phyloP scores from a whole-genome alignment of 169 alveolate genomes.

The Plasmodium gonderi region DNA sequence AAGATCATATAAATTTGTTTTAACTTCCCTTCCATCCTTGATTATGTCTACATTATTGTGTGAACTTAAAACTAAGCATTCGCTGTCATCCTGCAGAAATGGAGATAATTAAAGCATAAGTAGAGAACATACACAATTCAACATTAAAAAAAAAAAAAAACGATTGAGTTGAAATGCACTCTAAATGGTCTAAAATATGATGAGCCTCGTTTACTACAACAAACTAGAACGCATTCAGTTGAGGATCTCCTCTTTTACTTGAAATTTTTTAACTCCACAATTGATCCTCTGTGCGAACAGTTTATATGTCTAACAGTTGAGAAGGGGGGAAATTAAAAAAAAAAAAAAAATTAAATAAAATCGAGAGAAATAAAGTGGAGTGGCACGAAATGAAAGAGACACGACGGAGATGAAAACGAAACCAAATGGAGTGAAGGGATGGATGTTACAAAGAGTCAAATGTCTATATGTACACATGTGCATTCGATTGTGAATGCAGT shows the following conservation, averaged over 20 bases:
- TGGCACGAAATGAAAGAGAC: no score
- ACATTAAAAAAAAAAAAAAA: background rate
- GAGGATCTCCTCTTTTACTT: constrained; percentile 5
- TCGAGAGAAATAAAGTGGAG: background rate
- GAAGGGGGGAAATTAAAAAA: background rate
- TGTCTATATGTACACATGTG: background rate
- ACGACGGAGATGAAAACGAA: background rate
- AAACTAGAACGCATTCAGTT: background rate
- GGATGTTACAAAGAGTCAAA: background rate
- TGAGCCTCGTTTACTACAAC: background rate
- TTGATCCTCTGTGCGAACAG: constrained; percentile 22
- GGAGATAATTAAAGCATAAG: background rate
- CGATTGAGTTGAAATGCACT: background rate
- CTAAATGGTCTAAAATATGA: background rate
- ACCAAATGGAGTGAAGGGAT: background rate
- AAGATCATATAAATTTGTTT: constrained; percentile 78
- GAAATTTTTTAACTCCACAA: constrained; percentile 23
- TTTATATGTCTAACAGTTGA: constrained; percentile 23
- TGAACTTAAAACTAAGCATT: constrained; percentile 27
- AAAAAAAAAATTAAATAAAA: background rate
- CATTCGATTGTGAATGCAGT: background rate
- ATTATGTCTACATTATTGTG: constrained; percentile 11
- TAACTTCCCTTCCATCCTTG: constrained; percentile 25
- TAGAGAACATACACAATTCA: background rate
- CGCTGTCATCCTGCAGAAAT: constrained; percentile 14